Evolutionary conservation across 2,329 filamentous ascomycete species (phyloP).

Genomic region (Thermoascus crustaceus): DNA sequence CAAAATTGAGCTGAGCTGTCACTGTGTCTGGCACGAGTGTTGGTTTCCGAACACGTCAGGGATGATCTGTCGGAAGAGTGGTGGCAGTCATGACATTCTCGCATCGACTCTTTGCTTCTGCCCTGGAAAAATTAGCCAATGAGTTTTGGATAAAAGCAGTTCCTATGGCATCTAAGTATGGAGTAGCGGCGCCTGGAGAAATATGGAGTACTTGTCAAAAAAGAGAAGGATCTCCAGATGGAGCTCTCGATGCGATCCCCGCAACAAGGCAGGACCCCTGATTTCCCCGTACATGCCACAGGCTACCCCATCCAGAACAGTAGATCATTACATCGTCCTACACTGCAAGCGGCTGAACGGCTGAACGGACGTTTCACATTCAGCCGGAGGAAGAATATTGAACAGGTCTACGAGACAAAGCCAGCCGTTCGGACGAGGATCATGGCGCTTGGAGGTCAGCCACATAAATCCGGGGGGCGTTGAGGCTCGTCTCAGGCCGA

Average conservation of each 20-base stretch:
- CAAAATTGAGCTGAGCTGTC: background rate
- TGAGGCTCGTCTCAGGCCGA: too few species aligned
- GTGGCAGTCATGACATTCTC: too few species aligned
- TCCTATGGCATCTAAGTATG: background rate
- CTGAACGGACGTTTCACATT: background rate
- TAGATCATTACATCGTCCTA: constrained; percentile 2
- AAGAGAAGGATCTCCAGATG: background rate
- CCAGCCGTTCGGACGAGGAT: background rate
- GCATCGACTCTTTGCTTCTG: too few species aligned
- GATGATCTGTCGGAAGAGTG: too few species aligned
- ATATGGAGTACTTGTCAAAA: background rate
- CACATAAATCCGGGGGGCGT: constrained; percentile 1
- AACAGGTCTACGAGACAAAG: background rate
- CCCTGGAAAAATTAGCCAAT: background rate
- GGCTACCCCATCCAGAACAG: too few species aligned
- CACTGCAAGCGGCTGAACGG: background rate
- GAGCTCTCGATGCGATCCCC: background rate
- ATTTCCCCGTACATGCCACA: background rate
- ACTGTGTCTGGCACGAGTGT: background rate
- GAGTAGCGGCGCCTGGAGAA: background rate
- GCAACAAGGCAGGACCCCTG: constrained; percentile 1
- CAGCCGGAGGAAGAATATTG: constrained; percentile 1
- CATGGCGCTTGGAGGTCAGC: background rate
- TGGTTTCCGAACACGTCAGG: too few species aligned
- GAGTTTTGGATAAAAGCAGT: background rate